Conservation (phyloP, 257 asterid species). For the Rehmannia glutinosa region DNA sequence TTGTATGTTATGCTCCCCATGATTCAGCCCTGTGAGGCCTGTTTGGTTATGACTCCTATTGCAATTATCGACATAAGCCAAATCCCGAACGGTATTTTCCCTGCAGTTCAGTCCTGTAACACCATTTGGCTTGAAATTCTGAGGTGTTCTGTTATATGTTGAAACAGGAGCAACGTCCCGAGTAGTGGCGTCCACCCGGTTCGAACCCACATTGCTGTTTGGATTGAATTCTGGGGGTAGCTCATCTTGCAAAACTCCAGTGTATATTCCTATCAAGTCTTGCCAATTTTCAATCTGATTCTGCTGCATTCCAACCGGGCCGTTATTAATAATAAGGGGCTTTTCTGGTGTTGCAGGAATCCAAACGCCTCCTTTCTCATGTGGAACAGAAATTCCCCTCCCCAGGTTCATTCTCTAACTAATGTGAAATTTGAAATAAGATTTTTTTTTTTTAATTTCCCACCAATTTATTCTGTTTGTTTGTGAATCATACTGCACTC, state of each 20-base stretch:
- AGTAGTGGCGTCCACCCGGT: not conserved
- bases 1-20: not conserved
- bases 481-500: no score
- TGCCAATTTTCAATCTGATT: not conserved
- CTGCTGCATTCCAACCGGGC: constrained; percentile 18
- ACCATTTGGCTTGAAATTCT: constrained; percentile 4
- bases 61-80: constrained; percentile 10
- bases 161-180: not conserved
- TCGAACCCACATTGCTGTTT: no score
- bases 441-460: no score
- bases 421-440: no score
- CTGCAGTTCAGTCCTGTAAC: no score
- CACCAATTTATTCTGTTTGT: no score
- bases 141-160: not conserved
- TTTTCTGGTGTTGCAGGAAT: no score
- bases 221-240: no score
- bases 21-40: constrained; percentile 2
- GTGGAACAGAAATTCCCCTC: constrained; percentile 37
- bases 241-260: no score
- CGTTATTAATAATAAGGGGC: no score
- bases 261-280: no score
- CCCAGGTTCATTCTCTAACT: constrained; percentile 42
- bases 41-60: not conserved
- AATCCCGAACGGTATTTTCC: not conserved
- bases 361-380: constrained; percentile 27